These are phyloP conservation scores for Sporothrix euskadiensis DNA, from an alignment of 2,329 filamentous ascomycete genomes.

Conservation along the genomic window DNA sequence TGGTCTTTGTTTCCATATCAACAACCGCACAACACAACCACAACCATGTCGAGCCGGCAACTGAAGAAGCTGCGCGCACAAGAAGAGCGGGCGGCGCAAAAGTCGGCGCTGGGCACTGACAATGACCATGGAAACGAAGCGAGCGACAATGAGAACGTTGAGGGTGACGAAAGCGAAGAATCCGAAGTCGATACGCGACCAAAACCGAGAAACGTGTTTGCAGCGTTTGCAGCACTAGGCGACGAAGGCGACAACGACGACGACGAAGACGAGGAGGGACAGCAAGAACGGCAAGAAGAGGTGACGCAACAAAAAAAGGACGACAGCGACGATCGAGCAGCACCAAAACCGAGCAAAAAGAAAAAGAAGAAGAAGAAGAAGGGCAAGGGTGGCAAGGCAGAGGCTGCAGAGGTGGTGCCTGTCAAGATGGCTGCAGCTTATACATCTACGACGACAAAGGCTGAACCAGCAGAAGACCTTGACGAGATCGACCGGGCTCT, in stretches of 20 bases:
- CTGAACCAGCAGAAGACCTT: constrained; percentile 32
- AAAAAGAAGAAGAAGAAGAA: constrained; percentile 35
- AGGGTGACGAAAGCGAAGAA: constrained; percentile 27
- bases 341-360: constrained; percentile 37
- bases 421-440: not conserved
- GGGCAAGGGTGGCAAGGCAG: constrained; percentile 30
- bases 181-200: constrained; percentile 5
- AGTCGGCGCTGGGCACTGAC: constrained; percentile 39
- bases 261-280: constrained; percentile 33
- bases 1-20: not conserved
- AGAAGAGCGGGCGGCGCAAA: constrained; percentile 40
- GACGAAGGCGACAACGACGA: constrained; percentile 46
- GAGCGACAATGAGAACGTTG: constrained; percentile 39
- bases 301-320: constrained; percentile 34
- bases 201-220: constrained; percentile 43
- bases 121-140: constrained; percentile 36
- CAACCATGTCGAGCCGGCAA: constrained; percentile 53
- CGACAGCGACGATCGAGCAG: constrained; percentile 37
- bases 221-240: constrained; percentile 52
- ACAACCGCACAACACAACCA: not conserved
- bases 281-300: constrained; percentile 37
- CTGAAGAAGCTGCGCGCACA: constrained; percentile 55
- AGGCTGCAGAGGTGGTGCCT: constrained; percentile 16
- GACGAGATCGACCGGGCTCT: constrained; percentile 61
- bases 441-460: not conserved